Evolutionary conservation across 352 stramenopile genomes (phyloP), one percentile per base, ranked within the genome.

Genomic region (Phytopythium chamaehyphon): DNA sequence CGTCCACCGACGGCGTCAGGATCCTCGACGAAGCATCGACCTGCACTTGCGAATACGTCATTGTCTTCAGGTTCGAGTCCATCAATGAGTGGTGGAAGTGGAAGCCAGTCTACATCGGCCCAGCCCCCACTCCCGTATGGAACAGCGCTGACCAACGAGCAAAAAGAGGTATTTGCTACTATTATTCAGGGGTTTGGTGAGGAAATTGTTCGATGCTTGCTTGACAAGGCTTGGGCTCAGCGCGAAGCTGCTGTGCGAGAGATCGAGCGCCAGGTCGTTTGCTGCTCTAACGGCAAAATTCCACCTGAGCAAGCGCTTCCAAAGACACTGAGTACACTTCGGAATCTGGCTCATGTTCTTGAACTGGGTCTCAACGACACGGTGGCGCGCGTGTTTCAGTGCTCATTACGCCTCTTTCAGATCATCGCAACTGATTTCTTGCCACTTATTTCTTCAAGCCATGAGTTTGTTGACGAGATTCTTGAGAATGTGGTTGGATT

Each of bases 201-300:
- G 51, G 64, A 76, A 9, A 56, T 93, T 0, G 76, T 90, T n/a
- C 77, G 83, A 1, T 93, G 83, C 58, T 51, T 93, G 6, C 57
- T 93, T 1, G 83, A 93, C 54, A 93, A 93, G 19, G 76, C 72
- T 2, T 93, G 83, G 83, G 73, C 83, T 16, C 80, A 87, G 19
- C 70, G 83, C 2, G 83, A 93, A 40, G 76, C 78, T 6, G 83
- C 80, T 2, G 62, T 93, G 22, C 80, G 83, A 6, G 80, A 91
- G 36, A 71, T 93, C 3, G 80, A 93, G 39, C 80, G 78, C 6
- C 66, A 80, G 24, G 74, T 93, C 0, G 49, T 86, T 0, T 77
- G 71, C 24, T 82, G 72, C 15, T 64, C 57, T 1, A 90, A 68
- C 49, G 70, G 72, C 16, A 73, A 73, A 55, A 46, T 66, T 2